These are phyloP conservation scores for Corniculantispora saksenae DNA, from an alignment of 2,329 filamentous ascomycete species.

Conservation along the genomic window DNA sequence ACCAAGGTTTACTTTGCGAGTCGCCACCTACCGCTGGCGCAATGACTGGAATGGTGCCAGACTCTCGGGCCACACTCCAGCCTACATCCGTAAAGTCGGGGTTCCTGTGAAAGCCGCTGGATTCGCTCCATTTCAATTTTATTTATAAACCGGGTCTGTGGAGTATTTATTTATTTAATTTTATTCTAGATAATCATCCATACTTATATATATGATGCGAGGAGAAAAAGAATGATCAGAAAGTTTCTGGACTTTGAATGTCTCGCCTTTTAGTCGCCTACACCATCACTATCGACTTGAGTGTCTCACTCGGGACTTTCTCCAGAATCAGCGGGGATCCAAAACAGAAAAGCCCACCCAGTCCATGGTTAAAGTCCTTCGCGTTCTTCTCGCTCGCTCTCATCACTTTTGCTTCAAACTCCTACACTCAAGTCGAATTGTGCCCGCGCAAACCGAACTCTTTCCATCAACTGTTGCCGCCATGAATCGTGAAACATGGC, in stretches of 20 bases:
- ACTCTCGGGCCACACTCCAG: neutral
- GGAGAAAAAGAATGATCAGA: neutral
- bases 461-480: neutral
- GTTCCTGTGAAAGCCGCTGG: neutral
- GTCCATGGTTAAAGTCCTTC: neutral
- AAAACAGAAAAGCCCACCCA: neutral
- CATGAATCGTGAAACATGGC: slow-evolving; percentile 28
- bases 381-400: neutral
- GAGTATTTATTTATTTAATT: neutral
- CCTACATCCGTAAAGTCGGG: neutral
- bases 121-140: neutral
- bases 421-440: neutral
- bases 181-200: neutral
- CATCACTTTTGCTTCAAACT: neutral
- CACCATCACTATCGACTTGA: neutral
- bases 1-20: neutral
- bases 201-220: neutral
- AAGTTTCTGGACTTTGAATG: neutral
- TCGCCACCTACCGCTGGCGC: neutral
- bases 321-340: neutral
- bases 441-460: neutral
- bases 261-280: neutral
- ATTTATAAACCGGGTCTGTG: neutral
- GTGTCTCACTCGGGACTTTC: neutral
- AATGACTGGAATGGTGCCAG: neutral